Base-by-base conservation (phyloP, 331 rosid species). In the Prunus yedoensis region DNA sequence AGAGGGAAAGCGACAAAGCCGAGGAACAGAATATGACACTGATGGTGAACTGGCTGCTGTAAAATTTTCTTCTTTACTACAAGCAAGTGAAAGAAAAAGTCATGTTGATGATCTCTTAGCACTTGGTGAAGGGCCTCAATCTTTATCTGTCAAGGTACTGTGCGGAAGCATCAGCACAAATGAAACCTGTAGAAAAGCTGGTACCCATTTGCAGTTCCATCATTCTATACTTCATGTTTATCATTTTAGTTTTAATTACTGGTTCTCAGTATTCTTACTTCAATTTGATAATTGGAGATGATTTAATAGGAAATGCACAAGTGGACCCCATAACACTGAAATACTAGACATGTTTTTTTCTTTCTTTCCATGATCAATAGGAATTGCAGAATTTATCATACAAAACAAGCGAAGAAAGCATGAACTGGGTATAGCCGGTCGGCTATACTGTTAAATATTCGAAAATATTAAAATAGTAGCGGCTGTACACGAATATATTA, bases 131-230 rank as follows among this genome's bases (percentile, higher is more conserved):
- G 35, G 35, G 35, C 5, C 35, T 30, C 35, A 30, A 30, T 30
- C 35, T 30, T 30, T 30, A 4, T 30, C 35, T 4, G 35, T 30
- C 35, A 30, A 30, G 35, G 35, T 3, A 30, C 35, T 30, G 35
- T 30, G 35, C 4, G 35, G 35, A 30, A 30, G 35, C 91, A 83
- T 79, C 97, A 18, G 93, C 97, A 46, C 91, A 89, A 85, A 86
- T 94, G 98, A 94, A 90, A 80, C 97, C 96, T 38, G 97, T 97
- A 68, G 96, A 94, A 88, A 91, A 82, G 86, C 95, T 94, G 96
- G 98, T 94, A 87, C 52, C 54, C 13, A 54, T 57, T 45, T 41
- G 50, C 54, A 56, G 38, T 35, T 71, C 15, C 54, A 32, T 54
- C 28, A n/a, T 53, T 53, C n/a, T 21, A 21, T 53, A 12, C 17